Percentiles rank a stretch among this genome's conserved stretches.
These are phyloP conservation scores for Saturnispora sanitii DNA, from an alignment of 805 yeast species.

Conservation along the genomic window DNA sequence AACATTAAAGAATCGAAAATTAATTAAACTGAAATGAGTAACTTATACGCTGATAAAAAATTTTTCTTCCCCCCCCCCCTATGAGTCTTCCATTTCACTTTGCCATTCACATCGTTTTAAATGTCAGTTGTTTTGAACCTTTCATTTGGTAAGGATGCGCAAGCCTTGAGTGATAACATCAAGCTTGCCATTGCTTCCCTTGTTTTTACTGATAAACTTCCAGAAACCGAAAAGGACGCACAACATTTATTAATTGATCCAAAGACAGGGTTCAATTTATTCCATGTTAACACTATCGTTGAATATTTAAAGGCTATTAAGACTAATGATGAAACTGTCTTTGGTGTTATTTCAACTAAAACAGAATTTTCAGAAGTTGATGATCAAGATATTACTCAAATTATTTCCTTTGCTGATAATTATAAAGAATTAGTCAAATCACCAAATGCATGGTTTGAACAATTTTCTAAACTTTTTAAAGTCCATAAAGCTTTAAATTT, in stretches of 20 bases:
- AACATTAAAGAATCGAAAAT: too few species aligned
- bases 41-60: not conserved
- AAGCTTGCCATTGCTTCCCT: conserved; percentile 29
- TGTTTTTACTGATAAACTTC: conserved; percentile 6
- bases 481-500: conserved; percentile 37
- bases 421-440: conserved; percentile 30
- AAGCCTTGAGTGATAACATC: conserved; percentile 31
- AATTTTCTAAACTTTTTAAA: conserved; percentile 29
- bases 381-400: conserved; percentile 38
- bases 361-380: conserved; percentile 25
- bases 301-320: conserved; percentile 41
- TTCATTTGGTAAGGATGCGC: conserved; percentile 9
- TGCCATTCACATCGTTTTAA: not conserved
- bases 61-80: too few species aligned
- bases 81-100: too few species aligned
- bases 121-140: conserved; percentile 20
- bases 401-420: conserved; percentile 50
- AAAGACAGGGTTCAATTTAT: conserved; percentile 38
- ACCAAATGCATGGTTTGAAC: conserved; percentile 31
- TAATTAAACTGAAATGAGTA: not conserved
- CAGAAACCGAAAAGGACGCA: conserved; percentile 7
- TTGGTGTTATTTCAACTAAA: conserved; percentile 46
- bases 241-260: conserved; percentile 18
- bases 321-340: conserved; percentile 26
- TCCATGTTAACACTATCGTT: conserved; percentile 62